Evolutionary conservation across 768 basidiomycete genomes (phyloP).

Genomic region (Tulasnella sp.): DNA sequence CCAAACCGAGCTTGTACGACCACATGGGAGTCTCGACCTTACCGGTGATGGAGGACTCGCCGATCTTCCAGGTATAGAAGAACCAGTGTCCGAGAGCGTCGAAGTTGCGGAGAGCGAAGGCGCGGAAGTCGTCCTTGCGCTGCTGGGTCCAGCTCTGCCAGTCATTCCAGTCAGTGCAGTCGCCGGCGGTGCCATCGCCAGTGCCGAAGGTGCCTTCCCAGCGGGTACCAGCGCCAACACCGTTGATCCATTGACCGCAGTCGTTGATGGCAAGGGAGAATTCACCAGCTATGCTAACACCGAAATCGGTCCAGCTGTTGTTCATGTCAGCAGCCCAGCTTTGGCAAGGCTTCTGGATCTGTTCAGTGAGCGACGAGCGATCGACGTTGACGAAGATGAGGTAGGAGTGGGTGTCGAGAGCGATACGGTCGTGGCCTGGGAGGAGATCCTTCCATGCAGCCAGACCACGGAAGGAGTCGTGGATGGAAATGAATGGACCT

Average conservation of each 20-base stretch:
- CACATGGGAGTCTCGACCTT: constrained; percentile 77
- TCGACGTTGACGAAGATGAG: too few species aligned
- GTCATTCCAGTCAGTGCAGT: constrained; percentile 67
- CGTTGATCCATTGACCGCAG: too few species aligned
- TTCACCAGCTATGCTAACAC: too few species aligned
- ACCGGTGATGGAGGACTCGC: constrained; percentile 68
- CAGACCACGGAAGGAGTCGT: constrained; percentile 79
- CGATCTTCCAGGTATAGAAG: constrained; percentile 99
- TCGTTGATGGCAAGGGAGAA: too few species aligned
- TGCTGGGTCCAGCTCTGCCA: constrained; percentile 60
- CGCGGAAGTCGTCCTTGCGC: constrained; percentile 61
- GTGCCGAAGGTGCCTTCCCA: constrained; percentile 67
- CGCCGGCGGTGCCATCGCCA: constrained; percentile 42
- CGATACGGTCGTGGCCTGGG: constrained; percentile 72
- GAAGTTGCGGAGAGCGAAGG: constrained; percentile 83
- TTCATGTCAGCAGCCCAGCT: constrained; percentile 73
- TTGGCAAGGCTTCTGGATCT: constrained; percentile 60
- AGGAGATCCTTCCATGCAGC: constrained; percentile 66
- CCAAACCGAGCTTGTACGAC: constrained; percentile 89
- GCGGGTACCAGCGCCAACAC: too few species aligned
- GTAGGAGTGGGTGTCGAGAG: constrained; percentile 86
- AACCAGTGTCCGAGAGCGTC: constrained; percentile 93
- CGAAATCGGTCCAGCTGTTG: constrained; percentile 70
- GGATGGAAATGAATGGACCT: too few species aligned
- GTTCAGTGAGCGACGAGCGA: constrained; percentile 65